Conservation (phyloP, 2,329 filamentous ascomycete species). For the Xylariomycetidae sp. region DNA sequence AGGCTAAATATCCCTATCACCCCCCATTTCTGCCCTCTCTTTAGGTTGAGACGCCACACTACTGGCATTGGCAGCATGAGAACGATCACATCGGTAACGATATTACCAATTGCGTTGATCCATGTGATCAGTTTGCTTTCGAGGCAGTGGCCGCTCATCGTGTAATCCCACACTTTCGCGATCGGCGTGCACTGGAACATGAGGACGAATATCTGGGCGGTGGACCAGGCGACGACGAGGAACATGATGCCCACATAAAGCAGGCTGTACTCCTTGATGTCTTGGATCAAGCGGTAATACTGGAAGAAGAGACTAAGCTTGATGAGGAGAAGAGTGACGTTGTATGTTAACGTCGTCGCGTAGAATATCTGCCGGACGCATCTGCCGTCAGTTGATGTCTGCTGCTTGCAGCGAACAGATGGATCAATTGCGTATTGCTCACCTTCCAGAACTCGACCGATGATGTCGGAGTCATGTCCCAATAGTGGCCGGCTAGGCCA, state of each 20-base stretch:
- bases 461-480: constrained; percentile 6
- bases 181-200: constrained; percentile 15
- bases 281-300: constrained; percentile 18
- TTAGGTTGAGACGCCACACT: constrained; percentile 15
- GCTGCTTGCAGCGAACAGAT: background rate
- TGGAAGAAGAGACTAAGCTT: constrained; percentile 21
- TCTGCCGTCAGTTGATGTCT: constrained; percentile 3
- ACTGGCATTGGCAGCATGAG: constrained; percentile 18
- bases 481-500: constrained; percentile 12
- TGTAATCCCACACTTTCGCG: constrained; percentile 9
- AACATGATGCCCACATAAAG: constrained; percentile 12
- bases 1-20: constrained; percentile 15
- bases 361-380: constrained; percentile 13
- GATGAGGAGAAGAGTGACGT: constrained; percentile 12
- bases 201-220: constrained; percentile 14
- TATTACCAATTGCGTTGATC: constrained; percentile 17
- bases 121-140: constrained; percentile 10
- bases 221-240: constrained; percentile 13
- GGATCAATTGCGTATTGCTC: no score
- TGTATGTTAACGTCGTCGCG: constrained; percentile 12
- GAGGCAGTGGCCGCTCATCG: constrained; percentile 6
- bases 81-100: constrained; percentile 17
- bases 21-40: constrained; percentile 14
- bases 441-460: constrained; percentile 11
- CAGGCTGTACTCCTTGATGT: constrained; percentile 12